These are phyloP conservation scores for Talaromyces thailandensis DNA, from an alignment of 495 filamentous ascomycete species.

Conservation along the genomic window DNA sequence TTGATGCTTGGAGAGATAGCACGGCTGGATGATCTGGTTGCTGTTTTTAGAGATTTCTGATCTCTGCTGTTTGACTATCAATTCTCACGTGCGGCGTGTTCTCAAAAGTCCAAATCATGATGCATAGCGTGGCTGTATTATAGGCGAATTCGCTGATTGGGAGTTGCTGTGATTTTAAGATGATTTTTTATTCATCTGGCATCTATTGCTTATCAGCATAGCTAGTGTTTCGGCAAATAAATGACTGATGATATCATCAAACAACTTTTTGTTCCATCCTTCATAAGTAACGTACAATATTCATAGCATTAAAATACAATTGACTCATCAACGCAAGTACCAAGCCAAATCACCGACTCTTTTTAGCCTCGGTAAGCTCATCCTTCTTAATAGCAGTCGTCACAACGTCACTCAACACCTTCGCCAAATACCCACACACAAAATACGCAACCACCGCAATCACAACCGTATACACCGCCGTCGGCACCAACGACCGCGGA, in stretches of 20 bases:
- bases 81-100: neutral
- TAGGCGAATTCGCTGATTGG: neutral
- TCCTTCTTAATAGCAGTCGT: neutral
- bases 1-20: conserved; percentile 65
- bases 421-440: conserved; percentile 23
- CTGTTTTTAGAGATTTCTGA: conserved; percentile 75
- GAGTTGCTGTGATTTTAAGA: neutral
- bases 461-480: conserved; percentile 47
- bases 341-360: neutral
- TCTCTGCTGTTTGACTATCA: neutral
- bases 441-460: conserved; percentile 46
- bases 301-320: neutral
- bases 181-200: neutral
- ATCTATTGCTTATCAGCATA: neutral
- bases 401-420: neutral
- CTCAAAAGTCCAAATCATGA: neutral
- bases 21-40: conserved; percentile 76
- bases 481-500: conserved; percentile 61
- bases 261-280: neutral
- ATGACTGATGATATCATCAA: neutral
- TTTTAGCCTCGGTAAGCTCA: neutral
- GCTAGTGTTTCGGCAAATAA: neutral
- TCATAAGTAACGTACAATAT: neutral
- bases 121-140: conserved; percentile 6
- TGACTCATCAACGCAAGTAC: neutral